Percentiles rank a stretch among this genome's conserved stretches.
Conservation (phyloP, 192 early-diverging fungal genomes). For the Coemansia sp. region DNA sequence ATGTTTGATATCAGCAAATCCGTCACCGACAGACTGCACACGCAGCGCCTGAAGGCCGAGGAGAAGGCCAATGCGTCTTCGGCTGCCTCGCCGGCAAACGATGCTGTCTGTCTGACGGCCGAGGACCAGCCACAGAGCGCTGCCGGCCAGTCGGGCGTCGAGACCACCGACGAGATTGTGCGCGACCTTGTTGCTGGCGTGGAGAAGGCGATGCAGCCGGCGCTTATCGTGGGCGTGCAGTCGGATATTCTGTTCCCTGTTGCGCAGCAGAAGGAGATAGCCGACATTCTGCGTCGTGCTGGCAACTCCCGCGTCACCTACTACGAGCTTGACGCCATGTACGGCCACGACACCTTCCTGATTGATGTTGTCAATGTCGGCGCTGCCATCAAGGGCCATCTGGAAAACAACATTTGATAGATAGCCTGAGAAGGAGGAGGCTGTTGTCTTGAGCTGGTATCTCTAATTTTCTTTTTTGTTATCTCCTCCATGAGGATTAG, state of each 20-base stretch:
- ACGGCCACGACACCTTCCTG: slow-evolving; percentile 96
- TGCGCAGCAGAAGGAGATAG: slow-evolving; percentile 96
- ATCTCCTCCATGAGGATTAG: background rate
- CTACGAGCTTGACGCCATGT: slow-evolving; percentile 96
- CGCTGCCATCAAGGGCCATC: slow-evolving; percentile 90
- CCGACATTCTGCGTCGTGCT: slow-evolving; percentile 75
- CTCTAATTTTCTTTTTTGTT: background rate
- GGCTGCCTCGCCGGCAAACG: background rate
- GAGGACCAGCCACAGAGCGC: slow-evolving; percentile 23
- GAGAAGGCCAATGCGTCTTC: slow-evolving; percentile 7
- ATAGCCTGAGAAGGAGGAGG: background rate
- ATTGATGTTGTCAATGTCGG: slow-evolving; percentile 90
- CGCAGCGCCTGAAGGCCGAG: slow-evolving; percentile 48
- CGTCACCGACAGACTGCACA: slow-evolving; percentile 37
- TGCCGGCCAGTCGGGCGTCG: slow-evolving; percentile 16
- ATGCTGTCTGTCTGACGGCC: slow-evolving; percentile 29
- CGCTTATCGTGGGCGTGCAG: slow-evolving; percentile 92
- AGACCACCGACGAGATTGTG: slow-evolving; percentile 43
- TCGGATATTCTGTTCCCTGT: slow-evolving; percentile 94
- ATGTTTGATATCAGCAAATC: slow-evolving; percentile 91
- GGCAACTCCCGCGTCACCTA: slow-evolving; percentile 93
- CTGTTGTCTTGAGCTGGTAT: background rate
- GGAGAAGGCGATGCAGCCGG: slow-evolving; percentile 59
- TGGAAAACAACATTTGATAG: slow-evolving; percentile 55
- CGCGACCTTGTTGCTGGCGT: slow-evolving; percentile 76